Evolutionary conservation across 2,329 filamentous ascomycete species (phyloP).

Genomic region (Apiospora hydei): DNA sequence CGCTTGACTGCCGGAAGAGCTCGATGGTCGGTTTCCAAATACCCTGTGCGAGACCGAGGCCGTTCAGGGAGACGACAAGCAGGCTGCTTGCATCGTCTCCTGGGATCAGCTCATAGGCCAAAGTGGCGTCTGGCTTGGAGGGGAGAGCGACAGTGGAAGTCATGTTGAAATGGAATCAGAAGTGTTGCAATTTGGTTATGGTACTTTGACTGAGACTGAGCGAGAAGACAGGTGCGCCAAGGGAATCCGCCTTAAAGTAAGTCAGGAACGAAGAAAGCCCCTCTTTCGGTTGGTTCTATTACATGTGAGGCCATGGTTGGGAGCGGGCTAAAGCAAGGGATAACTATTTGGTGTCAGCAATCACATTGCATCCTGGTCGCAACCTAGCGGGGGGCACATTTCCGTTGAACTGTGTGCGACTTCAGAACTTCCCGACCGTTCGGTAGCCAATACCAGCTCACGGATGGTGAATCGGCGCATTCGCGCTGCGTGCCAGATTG

Average conservation of each 20-base stretch:
- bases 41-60: slow-evolving; percentile 2
- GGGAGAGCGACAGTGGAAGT: slow-evolving; percentile 35
- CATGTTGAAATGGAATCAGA: slow-evolving; percentile 27
- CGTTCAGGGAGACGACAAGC: slow-evolving; percentile 22
- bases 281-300: background rate
- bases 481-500: no score
- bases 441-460: background rate
- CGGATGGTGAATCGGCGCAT: no score
- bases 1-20: background rate
- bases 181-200: background rate
- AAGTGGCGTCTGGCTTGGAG: slow-evolving; percentile 39
- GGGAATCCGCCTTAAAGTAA: background rate
- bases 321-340: background rate
- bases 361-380: background rate
- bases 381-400: background rate
- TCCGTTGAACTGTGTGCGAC: background rate
- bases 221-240: background rate
- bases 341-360: background rate
- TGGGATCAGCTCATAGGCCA: slow-evolving; percentile 40
- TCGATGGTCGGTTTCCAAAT: slow-evolving; percentile 8
- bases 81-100: slow-evolving; percentile 32
- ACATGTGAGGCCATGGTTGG: background rate
- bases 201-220: background rate
- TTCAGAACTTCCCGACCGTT: background rate
- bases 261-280: background rate